Evolutionary conservation across 139 green algal genomes (phyloP), one percentile per base, ranked within the genome.

Genomic region (Coelastrella sp.): DNA sequence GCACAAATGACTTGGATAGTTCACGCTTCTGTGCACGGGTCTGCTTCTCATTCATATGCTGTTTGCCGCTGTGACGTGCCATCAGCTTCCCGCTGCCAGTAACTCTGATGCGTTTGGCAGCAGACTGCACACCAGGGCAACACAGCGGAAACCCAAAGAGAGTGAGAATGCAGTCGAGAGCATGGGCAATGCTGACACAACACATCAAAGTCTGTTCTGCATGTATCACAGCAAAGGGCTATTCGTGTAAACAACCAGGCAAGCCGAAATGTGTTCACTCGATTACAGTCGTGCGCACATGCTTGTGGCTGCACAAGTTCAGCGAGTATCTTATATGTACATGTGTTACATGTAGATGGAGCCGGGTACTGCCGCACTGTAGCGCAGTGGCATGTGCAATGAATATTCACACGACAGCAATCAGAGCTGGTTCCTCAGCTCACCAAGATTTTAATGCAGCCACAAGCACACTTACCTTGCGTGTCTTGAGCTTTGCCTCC

Each of bases 41-140:
- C 88, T 89, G 95, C 93, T 98, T 98, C 90, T 97, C 93, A 82
- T 97, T 96, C 75, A 98, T 93, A 86, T 98, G 95, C 82, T 87
- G 94, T 93, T 98, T 98, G 77, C 93, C 92, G n/a, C 89, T 83
- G 68, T 93, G 87, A 53, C 95, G 91, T 5, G 88, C 89, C 84
- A 96, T 88, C 0, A 98, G 76, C 90, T 97, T 97, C 75, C 95
- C 95, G 48, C 62, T 87, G 68, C 90, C 93, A 4, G 95, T 98
- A 9, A 98, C 84, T 83, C 95, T 95, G 93, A 94, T 95, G 40
- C 95, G 92, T 91, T 98, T 98, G 69, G 95, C 89, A 19, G 94
- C 94, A 27, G 94, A 87, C 93, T 97, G 88, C 43, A 62, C 4
- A 27, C 21, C 4, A n/a, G 32, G 66, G 5, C 21, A 57, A 6